A percentile compares a stretch with the other conserved stretches of the same genome.
Conservation (phyloP, 2,329 filamentous ascomycete species). For the Westerdykella aurantiaca region DNA sequence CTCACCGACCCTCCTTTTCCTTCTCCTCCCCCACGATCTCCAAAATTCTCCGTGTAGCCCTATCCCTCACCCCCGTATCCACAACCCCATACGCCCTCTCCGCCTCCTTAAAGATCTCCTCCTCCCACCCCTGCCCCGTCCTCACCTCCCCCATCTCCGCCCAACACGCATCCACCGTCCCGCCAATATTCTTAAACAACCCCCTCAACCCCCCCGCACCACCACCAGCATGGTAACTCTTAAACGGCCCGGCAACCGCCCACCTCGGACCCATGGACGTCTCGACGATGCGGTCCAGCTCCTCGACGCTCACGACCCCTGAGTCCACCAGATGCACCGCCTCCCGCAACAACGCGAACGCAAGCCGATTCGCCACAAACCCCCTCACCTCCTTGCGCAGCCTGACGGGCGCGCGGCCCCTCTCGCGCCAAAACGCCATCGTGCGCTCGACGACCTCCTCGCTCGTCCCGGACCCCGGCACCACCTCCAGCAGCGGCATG, state of each 20-base stretch:
- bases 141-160: slow-evolving; percentile 42
- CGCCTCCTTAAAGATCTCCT: slow-evolving; percentile 42
- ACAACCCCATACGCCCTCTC: slow-evolving; percentile 45
- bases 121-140: slow-evolving; percentile 44
- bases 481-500: slow-evolving; percentile 56
- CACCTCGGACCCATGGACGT: slow-evolving; percentile 51
- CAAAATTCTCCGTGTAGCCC: slow-evolving; percentile 39
- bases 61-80: slow-evolving; percentile 39
- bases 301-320: slow-evolving; percentile 49
- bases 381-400: slow-evolving; percentile 49
- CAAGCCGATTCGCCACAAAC: slow-evolving; percentile 55
- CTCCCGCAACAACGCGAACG: slow-evolving; percentile 53
- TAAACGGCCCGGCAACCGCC: slow-evolving; percentile 53
- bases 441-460: slow-evolving; percentile 37
- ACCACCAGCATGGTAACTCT: slow-evolving; percentile 55
- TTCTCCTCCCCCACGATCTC: slow-evolving; percentile 33
- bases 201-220: slow-evolving; percentile 48
- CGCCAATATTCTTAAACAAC: slow-evolving; percentile 53
- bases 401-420: slow-evolving; percentile 45
- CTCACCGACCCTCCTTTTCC: not conserved
- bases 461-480: slow-evolving; percentile 45
- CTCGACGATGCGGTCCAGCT: slow-evolving; percentile 50
- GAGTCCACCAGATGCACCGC: slow-evolving; percentile 49
- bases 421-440: slow-evolving; percentile 42
- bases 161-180: slow-evolving; percentile 53